Percentiles rank a stretch among this genome's conserved stretches.
phyloP scores from a whole-genome alignment of 2,329 filamentous ascomycete genomes.

The Ceratocystis albifundus region DNA sequence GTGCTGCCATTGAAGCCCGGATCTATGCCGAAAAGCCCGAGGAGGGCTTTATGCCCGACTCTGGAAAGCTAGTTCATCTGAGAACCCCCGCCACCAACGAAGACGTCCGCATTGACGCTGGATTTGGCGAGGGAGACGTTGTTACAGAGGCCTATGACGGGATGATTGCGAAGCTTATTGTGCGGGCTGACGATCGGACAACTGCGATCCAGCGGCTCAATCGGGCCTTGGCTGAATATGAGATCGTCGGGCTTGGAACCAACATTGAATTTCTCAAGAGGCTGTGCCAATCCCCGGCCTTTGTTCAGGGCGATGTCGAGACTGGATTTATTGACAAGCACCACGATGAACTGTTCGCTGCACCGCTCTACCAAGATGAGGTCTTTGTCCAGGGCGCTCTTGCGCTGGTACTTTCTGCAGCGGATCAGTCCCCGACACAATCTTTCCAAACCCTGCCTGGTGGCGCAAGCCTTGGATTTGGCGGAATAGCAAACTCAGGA shows the following conservation, averaged over 20 bases:
- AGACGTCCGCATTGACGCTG: constrained; percentile 81
- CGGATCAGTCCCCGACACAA: not conserved
- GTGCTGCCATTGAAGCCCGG: constrained; percentile 85
- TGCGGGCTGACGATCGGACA: constrained; percentile 65
- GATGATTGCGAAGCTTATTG: constrained; percentile 97
- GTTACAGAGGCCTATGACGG: constrained; percentile 94
- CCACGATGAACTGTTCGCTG: constrained; percentile 62
- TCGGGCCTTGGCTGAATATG: constrained; percentile 72
- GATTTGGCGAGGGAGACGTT: constrained; percentile 81
- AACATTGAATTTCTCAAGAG: constrained; percentile 96
- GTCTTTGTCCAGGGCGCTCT: constrained; percentile 79
- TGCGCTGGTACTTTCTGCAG: constrained; percentile 28
- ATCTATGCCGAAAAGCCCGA: constrained; percentile 95
- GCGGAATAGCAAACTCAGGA: not conserved
- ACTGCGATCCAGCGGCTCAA: constrained; percentile 74
- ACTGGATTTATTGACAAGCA: constrained; percentile 95
- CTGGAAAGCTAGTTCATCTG: constrained; percentile 74
- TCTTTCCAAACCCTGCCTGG: not conserved
- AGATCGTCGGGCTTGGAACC: constrained; percentile 83
- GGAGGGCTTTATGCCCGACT: constrained; percentile 86
- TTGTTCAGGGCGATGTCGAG: constrained; percentile 79
- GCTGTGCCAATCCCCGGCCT: constrained; percentile 68
- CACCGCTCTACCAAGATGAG: constrained; percentile 52
- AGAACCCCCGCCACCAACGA: constrained; percentile 56
- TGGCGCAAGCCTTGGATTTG: constrained; percentile 8